Evolutionary conservation across 2,329 filamentous ascomycete genomes (phyloP).

Genomic region (Sporothrix brasiliensis): DNA sequence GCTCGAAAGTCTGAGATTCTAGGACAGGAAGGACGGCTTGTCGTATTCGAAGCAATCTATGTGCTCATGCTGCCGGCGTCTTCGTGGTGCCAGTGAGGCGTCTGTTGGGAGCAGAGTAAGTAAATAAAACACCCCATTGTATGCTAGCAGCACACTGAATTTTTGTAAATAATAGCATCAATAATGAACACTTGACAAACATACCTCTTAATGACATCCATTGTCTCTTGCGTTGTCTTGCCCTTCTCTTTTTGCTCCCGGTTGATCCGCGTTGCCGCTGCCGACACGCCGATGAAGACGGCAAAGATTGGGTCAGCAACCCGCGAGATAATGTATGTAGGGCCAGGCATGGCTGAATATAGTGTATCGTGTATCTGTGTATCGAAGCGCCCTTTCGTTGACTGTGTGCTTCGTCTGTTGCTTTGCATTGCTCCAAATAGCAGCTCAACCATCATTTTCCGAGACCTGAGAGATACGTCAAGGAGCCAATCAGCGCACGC

Average conservation of each 20-base stretch:
- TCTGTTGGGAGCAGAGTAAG: conserved; percentile 27
- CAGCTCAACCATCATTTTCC: conserved; percentile 8
- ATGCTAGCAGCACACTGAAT: neutral
- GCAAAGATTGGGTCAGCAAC: conserved; percentile 63
- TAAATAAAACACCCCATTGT: neutral
- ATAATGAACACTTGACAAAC: conserved; percentile 36
- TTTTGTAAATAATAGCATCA: conserved; percentile 9
- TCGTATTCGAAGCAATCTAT: neutral
- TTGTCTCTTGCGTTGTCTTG: conserved; percentile 54
- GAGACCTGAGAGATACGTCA: neutral
- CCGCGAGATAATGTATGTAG: conserved; percentile 63
- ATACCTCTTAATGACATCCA: conserved; percentile 54
- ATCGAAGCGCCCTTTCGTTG: neutral
- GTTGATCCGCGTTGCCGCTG: conserved; percentile 60
- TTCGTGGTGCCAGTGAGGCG: conserved; percentile 25
- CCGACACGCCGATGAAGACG: conserved; percentile 58
- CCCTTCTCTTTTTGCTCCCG: conserved; percentile 64
- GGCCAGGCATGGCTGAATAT: conserved; percentile 52
- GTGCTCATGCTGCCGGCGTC: conserved; percentile 20
- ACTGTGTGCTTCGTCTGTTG: neutral
- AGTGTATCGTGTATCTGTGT: neutral
- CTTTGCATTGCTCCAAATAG: too few species aligned
- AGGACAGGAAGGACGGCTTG: neutral
- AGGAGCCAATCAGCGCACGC: conserved; percentile 10
- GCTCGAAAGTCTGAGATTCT: neutral